Evolutionary conservation across 345 rosid species (phyloP).

Genomic region (Bretschneidera sinensis): DNA sequence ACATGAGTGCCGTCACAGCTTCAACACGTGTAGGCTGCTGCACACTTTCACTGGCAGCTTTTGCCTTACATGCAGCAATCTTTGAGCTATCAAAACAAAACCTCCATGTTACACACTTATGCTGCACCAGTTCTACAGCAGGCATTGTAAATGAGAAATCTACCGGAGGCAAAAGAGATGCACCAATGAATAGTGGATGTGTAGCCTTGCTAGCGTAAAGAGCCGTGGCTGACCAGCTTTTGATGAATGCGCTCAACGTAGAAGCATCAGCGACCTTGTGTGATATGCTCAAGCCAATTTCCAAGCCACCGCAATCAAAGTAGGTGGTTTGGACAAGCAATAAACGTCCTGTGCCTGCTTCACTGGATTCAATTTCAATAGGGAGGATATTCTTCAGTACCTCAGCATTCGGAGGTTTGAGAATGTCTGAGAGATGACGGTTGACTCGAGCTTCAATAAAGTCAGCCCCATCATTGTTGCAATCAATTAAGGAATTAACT

Average conservation of each 20-base stretch:
- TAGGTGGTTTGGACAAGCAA: constrained; percentile 34
- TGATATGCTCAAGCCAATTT: constrained; percentile 24
- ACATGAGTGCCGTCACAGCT: constrained; percentile 44
- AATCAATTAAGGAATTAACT: constrained; percentile 5
- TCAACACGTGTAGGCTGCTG: constrained; percentile 41
- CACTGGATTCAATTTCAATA: constrained; percentile 16
- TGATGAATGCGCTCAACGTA: constrained; percentile 22
- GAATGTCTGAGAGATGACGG: constrained; percentile 9
- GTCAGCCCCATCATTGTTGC: constrained; percentile 15
- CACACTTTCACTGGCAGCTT: constrained; percentile 28
- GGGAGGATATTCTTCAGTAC: constrained; percentile 21
- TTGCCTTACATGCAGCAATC: constrained; percentile 21
- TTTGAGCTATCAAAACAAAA: constrained; percentile 14
- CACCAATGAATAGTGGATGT: constrained; percentile 14
- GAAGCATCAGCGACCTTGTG: constrained; percentile 25
- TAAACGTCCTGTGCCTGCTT: constrained; percentile 13
- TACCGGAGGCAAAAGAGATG: constrained; percentile 19
- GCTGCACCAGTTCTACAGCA: constrained; percentile 21
- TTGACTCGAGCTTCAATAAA: constrained; percentile 18
- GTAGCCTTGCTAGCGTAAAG: constrained; percentile 17
- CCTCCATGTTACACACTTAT: constrained; percentile 18
- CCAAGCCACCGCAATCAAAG: constrained; percentile 29
- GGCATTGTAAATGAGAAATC: constrained; percentile 28
- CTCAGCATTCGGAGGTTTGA: constrained; percentile 14
- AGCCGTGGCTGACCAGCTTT: constrained; percentile 26